Base-by-base conservation (phyloP, 495 filamentous ascomycete genomes). In the Tetracladium setigerum region DNA sequence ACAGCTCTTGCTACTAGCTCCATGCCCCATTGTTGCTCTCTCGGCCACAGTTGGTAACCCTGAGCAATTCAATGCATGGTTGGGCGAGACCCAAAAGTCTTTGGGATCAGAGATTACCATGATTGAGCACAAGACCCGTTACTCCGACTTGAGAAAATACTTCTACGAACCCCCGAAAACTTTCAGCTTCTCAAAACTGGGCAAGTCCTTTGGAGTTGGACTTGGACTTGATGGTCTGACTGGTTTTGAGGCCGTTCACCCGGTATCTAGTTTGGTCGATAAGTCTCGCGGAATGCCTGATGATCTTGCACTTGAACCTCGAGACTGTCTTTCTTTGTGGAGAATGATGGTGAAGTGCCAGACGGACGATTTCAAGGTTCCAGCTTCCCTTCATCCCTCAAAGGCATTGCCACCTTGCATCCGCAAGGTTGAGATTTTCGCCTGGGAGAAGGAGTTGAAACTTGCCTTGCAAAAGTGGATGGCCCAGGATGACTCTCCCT, bases 41-140 rank as follows among this genome's bases (percentile, higher is more conserved):
- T 89, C 85, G 8, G 85, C 86, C 6, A 91, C 86, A 0, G 81
- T 89, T 32, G 86, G 83, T 1, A 89, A 91, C 49, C 84, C 85
- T 3, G 57, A 74, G 1, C 75, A 82, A 55, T 87, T 91, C 61
- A 76, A 63, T 41, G 65, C 67, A 11, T 91, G 86, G 86, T 69
- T 91, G 2, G 59, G 52, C 0, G 59, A 68, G 4, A 79, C 83
- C 0, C 86, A 89, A 46, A 61, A 67, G 38, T 49, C 55, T 0
- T 67, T 71, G 16, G 77, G 77, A 1, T 68, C 69, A 39, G 68
- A 84, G 4, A 52, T 89, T 3, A 72, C 66, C 16, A 82, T 85
- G 73, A 74, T 89, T 14, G 59, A 77, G 27, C 83, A 89, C 56
- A 60, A 62, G 2, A 71, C 79, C 30, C 67, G 86, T 10, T 89